Conservation (phyloP, 108 stramenopile species). For the Nannochloropsis salina region DNA sequence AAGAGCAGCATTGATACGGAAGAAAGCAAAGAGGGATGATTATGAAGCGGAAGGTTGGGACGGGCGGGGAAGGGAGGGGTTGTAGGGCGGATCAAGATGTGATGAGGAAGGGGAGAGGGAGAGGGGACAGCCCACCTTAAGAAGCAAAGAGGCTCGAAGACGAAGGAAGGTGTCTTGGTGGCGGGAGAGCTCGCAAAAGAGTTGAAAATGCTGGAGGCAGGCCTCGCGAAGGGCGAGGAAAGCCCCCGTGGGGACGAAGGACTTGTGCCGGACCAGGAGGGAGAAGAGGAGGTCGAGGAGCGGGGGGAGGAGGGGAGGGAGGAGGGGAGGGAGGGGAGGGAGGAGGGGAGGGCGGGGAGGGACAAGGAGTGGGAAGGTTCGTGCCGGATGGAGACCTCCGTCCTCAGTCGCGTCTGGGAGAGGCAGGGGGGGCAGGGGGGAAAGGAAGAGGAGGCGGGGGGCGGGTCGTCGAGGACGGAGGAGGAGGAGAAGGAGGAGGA, state of each 20-base stretch:
- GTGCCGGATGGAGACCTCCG: background rate
- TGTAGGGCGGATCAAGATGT: background rate
- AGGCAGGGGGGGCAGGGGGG: background rate
- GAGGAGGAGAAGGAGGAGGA: background rate
- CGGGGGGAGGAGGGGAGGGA: background rate
- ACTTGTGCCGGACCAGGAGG: background rate
- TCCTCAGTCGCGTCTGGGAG: background rate
- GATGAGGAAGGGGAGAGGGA: background rate
- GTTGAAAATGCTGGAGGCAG: background rate
- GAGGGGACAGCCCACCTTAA: background rate
- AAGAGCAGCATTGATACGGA: no score
- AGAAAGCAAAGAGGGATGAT: no score
- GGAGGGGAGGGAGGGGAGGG: background rate
- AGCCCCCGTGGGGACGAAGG: background rate
- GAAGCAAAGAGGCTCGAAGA: background rate
- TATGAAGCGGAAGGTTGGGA: no score
- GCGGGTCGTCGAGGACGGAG: no score
- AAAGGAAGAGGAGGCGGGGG: background rate
- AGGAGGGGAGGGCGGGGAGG: background rate
- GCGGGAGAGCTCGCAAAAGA: background rate
- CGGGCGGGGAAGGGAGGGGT: no score
- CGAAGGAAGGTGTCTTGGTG: background rate
- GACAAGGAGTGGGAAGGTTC: background rate
- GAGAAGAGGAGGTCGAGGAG: background rate
- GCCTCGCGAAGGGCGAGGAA: background rate